Evolutionary conservation across 768 basidiomycete genomes (phyloP), one percentile per base, ranked within the genome.

Genomic region (Sporobolomyces pararoseus): DNA sequence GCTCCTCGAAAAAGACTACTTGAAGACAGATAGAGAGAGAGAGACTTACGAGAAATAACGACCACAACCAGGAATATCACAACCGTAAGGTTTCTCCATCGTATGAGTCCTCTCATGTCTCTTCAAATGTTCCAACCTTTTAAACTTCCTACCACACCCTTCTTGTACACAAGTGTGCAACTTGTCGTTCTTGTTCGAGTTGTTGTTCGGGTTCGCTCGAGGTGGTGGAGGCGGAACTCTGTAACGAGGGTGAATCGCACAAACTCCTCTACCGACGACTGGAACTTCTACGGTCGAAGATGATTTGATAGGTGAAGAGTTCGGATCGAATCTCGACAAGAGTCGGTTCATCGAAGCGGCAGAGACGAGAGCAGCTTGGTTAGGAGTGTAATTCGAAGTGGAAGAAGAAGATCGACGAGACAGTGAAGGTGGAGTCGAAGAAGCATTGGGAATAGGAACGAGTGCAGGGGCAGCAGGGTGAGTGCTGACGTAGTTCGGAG

Each of bases 61-160:
- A 16, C 53, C 65, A 58, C 74, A 75, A 6, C 70, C 74, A 0
- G 49, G 49, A 7, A 72, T 39, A 29, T 71, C 67, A 53, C 75
- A 75, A n/a, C 35, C 32, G 60, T 63, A 75, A 19, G 75, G 75
- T 46, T 68, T 70, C 54, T 75, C 75, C 23, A 47, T 17, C 55
- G 75, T 75, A 51, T 75, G 75, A 17, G 71, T 72, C n/a, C 75
- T 55, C 50, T 71, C 68, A 68, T 75, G 75, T 7, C 75, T 42
- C n/a, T 55, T 60, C 37, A 73, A 54, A 37, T 75, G 75, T 63
- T 75, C 75, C 29, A 71, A 42, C 0, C 75, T 57, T 63, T 73
- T 73, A 66, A 75, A 75, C 7, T 50, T 25, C 32, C 42, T 51
- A 12, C 61, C 71, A 61, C 75, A 75, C 0, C 65, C 67, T 1